A percentile compares a stretch with the other conserved stretches of the same genome.
Conservation (phyloP, 192 early-diverging fungal species). For the Lunasporangiospora selenospora region DNA sequence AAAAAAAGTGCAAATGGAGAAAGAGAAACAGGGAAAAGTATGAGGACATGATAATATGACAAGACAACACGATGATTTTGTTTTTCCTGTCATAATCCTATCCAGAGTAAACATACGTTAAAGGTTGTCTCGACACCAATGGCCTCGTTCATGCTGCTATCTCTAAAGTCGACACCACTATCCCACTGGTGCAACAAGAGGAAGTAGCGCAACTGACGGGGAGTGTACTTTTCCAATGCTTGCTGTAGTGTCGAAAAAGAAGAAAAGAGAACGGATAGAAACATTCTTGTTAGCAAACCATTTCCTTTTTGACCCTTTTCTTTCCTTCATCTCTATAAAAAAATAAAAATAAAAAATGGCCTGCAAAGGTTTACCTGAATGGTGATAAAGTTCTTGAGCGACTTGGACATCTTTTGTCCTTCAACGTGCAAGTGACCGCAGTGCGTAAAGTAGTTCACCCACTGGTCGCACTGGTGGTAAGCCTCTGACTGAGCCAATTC, state of each 20-base stretch:
- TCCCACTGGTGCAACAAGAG: constrained; percentile 92
- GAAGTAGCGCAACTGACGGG: constrained; percentile 88
- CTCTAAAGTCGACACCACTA: constrained; percentile 84
- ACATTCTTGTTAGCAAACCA: not conserved
- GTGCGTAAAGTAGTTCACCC: constrained; percentile 99
- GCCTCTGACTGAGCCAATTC: constrained; percentile 97
- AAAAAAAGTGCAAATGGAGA: constrained; percentile 56
- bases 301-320: not conserved
- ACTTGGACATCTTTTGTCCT: constrained; percentile 98
- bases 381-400: constrained; percentile 97
- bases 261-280: not conserved
- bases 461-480: constrained; percentile 87
- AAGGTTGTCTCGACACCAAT: constrained; percentile 78
- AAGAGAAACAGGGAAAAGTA: not conserved
- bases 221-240: constrained; percentile 79
- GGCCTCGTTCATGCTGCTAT: constrained; percentile 78
- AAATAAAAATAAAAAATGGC: constrained; percentile 9
- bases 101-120: constrained; percentile 60
- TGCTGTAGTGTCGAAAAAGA: constrained; percentile 43
- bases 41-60: not conserved
- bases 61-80: not conserved
- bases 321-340: not conserved
- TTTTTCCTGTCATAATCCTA: too few relatives aligned
- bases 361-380: constrained; percentile 71
- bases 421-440: constrained; percentile 95